These are phyloP conservation scores for Achlya hypogyna DNA, from an alignment of 352 stramenopile genomes.

Conservation along the genomic window DNA sequence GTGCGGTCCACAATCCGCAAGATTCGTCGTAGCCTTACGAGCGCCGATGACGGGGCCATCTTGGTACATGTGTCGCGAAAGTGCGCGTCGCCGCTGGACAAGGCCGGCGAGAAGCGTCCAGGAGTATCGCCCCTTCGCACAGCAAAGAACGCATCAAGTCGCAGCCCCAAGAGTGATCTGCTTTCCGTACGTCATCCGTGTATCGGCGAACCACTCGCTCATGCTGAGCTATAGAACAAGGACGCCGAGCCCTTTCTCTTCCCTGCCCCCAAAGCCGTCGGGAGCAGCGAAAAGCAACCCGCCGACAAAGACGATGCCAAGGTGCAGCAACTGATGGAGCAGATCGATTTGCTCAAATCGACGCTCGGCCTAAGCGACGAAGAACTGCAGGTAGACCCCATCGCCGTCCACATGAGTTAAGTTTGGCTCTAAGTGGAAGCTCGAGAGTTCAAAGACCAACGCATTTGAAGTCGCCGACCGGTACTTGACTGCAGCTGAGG, in stretches of 20 bases:
- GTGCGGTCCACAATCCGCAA: conserved; percentile 16
- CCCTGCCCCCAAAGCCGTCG: neutral
- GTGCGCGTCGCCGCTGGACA: conserved; percentile 1
- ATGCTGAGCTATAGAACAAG: neutral
- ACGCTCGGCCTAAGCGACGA: conserved; percentile 63
- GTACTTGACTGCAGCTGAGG: conserved; percentile 42
- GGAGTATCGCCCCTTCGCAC: neutral
- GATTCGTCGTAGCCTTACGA: conserved; percentile 4
- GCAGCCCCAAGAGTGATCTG: too few relatives aligned
- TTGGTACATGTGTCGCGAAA: conserved; percentile 15
- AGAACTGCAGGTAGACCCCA: conserved; percentile 32
- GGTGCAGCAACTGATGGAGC: conserved; percentile 55
- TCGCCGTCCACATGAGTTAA: neutral
- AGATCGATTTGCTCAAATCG: conserved; percentile 65
- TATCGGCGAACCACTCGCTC: too few relatives aligned
- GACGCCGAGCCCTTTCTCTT: neutral
- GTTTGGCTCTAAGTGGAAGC: conserved; percentile 45
- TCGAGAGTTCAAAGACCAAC: conserved; percentile 65
- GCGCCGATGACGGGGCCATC: neutral
- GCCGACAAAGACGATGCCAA: conserved; percentile 23
- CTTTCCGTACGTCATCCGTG: too few relatives aligned
- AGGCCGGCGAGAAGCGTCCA: neutral
- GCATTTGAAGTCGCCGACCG: conserved; percentile 52
- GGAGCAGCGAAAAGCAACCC: too few relatives aligned
- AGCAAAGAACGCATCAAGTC: too few relatives aligned